Base-by-base conservation (phyloP, 495 filamentous ascomycete genomes). In the Aspergillus nidulans region DNA sequence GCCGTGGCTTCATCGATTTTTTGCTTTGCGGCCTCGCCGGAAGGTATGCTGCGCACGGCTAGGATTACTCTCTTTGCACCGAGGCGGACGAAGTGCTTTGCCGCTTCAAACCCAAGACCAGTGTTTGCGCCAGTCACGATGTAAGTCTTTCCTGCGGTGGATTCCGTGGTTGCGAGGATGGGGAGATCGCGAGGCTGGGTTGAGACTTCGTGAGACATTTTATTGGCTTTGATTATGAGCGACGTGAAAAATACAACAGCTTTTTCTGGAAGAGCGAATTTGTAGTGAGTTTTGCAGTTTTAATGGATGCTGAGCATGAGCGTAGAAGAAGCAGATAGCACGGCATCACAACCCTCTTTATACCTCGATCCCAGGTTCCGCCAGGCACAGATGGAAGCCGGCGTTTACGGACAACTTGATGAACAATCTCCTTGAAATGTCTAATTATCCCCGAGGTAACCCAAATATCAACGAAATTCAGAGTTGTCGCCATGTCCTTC, bases 41-140 rank as follows among this genome's bases (percentile, higher is more conserved):
- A 16, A 23, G 46, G 18, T 2, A 12, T 3, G 40, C 21, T 49
- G 9, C 51, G 51, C 2, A 47, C 48, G 18, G 26, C 56, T n/a
- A 59, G 45, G 21, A 59, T 59, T 0, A 59, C 56, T 32, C 55
- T 59, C 8, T n/a, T 32, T 13, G 56, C 56, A 1, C 51, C 51
- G 26, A 59, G 56, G 13, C 49, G 43, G 21, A 55, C 51, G 8
- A 59, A 42, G 25, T 59, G 51, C 9, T 24, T 50, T 1, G 46
- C 46, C 6, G 46, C 46, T 55, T 59, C 51, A 5, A 39, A 46
- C 21, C 56, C 56, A 1, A 59, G 51, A 16, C 56, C 56, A 0
- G 36, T 32, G 18, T 40, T 59, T 30, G 38, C 51, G 16, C 56
- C 56, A 3, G 51, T 59, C 12, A 59, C 26, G 4, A 59, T 51